phyloP scores from a whole-genome alignment of 306 rosid genomes.

The Trifolium repens region DNA sequence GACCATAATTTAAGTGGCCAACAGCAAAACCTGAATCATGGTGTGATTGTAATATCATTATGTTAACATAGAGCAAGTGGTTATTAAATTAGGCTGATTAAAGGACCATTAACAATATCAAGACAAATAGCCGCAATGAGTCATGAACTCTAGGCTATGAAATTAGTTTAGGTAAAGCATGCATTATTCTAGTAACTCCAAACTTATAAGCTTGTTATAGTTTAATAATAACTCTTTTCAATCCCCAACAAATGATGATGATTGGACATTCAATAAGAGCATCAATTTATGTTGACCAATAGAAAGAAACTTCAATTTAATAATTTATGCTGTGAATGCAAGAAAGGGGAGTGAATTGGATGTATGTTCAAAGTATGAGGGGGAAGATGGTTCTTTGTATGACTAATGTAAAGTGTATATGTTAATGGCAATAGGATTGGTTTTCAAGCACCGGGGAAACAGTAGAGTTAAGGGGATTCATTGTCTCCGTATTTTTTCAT shows the following conservation, averaged over 20 bases:
- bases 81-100: slow-evolving; percentile 45
- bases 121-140: slow-evolving; percentile 72
- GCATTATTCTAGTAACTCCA: slow-evolving; percentile 33
- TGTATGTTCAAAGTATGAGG: too few species aligned
- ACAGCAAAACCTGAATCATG: slow-evolving; percentile 71
- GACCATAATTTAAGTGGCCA: slow-evolving; percentile 70
- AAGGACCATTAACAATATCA: slow-evolving; percentile 54
- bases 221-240: neutral
- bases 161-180: slow-evolving; percentile 47
- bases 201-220: slow-evolving; percentile 38
- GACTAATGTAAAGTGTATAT: too few species aligned
- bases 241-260: slow-evolving; percentile 49
- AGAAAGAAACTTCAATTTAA: neutral
- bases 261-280: slow-evolving; percentile 59
- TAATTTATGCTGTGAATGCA: neutral
- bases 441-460: too few species aligned
- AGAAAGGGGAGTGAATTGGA: too few species aligned
- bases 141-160: slow-evolving; percentile 60
- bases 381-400: too few species aligned
- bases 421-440: too few species aligned
- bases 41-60: slow-evolving; percentile 46
- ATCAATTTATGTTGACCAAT: neutral
- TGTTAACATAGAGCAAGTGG: slow-evolving; percentile 34
- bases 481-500: too few species aligned
- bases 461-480: too few species aligned